Percentiles rank a stretch among this genome's conserved stretches.
Evolutionary conservation across 352 stramenopile genomes (phyloP).

Genomic region (Globisporangium cylindrosporum): DNA sequence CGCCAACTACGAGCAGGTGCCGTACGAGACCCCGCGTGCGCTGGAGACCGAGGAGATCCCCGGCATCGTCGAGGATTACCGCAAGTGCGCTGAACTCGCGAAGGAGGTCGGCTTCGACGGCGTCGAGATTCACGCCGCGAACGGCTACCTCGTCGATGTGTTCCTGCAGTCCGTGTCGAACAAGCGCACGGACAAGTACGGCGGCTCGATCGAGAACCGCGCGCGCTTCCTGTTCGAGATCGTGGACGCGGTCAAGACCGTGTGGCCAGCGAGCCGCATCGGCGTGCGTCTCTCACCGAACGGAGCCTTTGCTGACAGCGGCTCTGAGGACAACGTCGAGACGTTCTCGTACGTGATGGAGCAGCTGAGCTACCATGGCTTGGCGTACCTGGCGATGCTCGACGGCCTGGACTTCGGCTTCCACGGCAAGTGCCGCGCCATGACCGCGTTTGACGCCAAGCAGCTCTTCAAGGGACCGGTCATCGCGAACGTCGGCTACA

Average conservation of each 20-base stretch:
- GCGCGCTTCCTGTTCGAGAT: neutral
- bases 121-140: constrained; percentile 78
- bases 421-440: constrained; percentile 21
- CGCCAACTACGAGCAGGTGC: neutral
- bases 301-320: neutral
- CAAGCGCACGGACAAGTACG: neutral
- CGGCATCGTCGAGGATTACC: neutral
- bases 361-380: constrained; percentile 12
- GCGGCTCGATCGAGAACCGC: neutral
- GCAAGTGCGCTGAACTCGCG: neutral
- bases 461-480: constrained; percentile 30
- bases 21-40: neutral
- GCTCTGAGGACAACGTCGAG: neutral
- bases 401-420: constrained; percentile 22
- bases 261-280: neutral
- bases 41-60: neutral
- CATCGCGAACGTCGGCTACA: constrained; percentile 39
- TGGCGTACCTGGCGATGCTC: constrained; percentile 30
- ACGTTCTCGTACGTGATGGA: neutral
- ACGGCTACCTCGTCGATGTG: constrained; percentile 85
- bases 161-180: constrained; percentile 60
- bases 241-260: neutral
- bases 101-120: constrained; percentile 51
- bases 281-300: neutral
- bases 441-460: constrained; percentile 31